Base-by-base conservation (phyloP, 2,329 filamentous ascomycete genomes). In the Coniochaeta prunicola region DNA sequence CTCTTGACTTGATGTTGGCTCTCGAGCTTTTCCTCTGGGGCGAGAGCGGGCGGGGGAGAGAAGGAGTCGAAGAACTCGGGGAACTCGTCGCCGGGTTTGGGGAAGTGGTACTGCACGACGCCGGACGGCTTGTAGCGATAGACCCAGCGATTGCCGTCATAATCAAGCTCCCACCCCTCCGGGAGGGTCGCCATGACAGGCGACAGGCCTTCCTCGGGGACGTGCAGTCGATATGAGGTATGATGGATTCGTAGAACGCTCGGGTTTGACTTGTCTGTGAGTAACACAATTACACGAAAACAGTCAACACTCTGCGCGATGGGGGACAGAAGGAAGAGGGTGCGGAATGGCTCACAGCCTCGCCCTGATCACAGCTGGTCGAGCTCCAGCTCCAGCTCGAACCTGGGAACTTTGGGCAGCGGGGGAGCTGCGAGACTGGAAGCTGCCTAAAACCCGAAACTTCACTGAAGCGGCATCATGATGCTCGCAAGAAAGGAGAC, bases 141-240 rank as follows among this genome's bases (percentile, higher is more conserved):
- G 69, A 84, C 79, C 82, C 82, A 85, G 28, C 82, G 77, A 15
- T 61, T 64, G 57, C 81, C 81, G 62, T 85, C 82, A 64, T 84
- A 84, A 67, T 84, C 82, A 65, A 72, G 76, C 59, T 83, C 80
- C 82, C 82, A 85, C 58, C 79, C 79, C 8, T 75, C 71, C 2
- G 80, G 80, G 33, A 85, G 77, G 55, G 68, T 71, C 4, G 73
- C 61, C 76, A 79, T 76, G 53, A 6, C 30, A 8, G 53, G 53
- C 26, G 21, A 50, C 21, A 30, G 24, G 45, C 8, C 40, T 13
- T 5, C 12, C 12, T 10, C 10, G 17, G 21, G n/a, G 13, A 8
- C 15, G 12, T 17, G 45, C 21, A 5, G n/a, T 26, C n/a, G n/a
- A n/a, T n/a, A n/a, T n/a, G n/a, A n/a, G n/a, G 10, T 50, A n/a